Evolutionary conservation across 2,329 filamentous ascomycete species (phyloP).

Genomic region (Neopestalotiopsis sp.): DNA sequence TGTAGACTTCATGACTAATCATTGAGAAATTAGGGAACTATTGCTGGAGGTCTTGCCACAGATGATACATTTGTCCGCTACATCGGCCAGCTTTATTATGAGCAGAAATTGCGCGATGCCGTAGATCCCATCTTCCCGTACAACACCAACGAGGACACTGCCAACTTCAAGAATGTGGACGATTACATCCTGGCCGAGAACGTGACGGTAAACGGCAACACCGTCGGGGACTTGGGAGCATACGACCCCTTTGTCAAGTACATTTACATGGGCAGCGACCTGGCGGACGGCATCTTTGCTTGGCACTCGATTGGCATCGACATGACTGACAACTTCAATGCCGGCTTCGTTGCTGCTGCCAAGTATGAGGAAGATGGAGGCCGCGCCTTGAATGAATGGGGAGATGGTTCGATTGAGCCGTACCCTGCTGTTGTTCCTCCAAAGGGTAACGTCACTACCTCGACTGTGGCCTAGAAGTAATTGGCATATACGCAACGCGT

Average conservation of each 20-base stretch:
- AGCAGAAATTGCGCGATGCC: neutral
- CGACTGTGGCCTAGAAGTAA: too few species aligned
- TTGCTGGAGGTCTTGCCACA: neutral
- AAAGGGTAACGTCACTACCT: neutral
- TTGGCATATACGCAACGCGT: too few species aligned
- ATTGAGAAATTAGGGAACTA: neutral
- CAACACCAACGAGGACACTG: neutral
- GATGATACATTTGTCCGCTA: neutral
- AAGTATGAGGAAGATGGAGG: neutral
- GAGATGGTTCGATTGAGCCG: neutral
- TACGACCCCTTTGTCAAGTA: constrained; percentile 10
- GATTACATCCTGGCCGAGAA: neutral
- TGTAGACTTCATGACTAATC: neutral
- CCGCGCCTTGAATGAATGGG: neutral
- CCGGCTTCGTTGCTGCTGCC: neutral
- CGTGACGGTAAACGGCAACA: neutral
- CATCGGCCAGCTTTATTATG: neutral
- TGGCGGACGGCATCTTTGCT: constrained; percentile 5
- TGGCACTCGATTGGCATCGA: constrained; percentile 15
- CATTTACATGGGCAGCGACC: neutral
- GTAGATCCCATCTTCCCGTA: neutral
- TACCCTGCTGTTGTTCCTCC: neutral
- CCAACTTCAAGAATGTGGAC: neutral
- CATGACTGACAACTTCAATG: constrained; percentile 13
- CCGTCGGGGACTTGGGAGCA: neutral